Percentiles rank a stretch among this genome's conserved stretches.
These are phyloP conservation scores for Cenchrus purpureus DNA, from an alignment of 176 grass and related monocot species.

Conservation along the genomic window DNA sequence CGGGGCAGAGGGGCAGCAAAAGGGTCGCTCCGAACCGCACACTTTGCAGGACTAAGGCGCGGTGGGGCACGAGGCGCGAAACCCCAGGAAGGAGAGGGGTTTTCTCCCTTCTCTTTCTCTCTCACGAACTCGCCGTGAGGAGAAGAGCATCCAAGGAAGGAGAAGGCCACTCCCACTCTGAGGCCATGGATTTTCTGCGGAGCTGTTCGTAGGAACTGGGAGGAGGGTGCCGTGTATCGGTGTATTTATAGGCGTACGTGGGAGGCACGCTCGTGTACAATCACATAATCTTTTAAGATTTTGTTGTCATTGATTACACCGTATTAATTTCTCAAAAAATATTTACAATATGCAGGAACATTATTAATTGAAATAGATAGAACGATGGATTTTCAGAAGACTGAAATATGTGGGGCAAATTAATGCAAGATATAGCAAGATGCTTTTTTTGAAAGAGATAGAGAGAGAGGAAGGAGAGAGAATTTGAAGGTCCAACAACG, in stretches of 20 bases:
- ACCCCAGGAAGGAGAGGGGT: background rate
- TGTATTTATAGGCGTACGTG: background rate
- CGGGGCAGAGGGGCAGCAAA: no score
- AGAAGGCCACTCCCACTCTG: background rate
- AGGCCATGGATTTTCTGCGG: constrained; percentile 17
- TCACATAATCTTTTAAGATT: background rate
- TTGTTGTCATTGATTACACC: background rate
- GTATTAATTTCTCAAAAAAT: background rate
- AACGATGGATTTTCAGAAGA: background rate
- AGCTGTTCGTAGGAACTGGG: background rate
- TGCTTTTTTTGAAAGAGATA: background rate
- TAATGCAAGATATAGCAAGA: background rate
- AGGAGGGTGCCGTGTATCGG: no score
- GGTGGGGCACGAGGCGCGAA: constrained; percentile 45
- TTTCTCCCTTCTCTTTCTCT: background rate
- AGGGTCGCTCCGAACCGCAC: no score
- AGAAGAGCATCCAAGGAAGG: constrained; percentile 27
- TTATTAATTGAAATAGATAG: background rate
- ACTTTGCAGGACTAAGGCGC: background rate
- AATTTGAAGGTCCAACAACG: no score
- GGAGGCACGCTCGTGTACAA: background rate
- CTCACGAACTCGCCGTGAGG: background rate
- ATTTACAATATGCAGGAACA: background rate
- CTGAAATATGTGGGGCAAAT: background rate
- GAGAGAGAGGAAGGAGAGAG: no score